A percentile compares a stretch with the other conserved stretches of the same genome.
Evolutionary conservation across 2,329 filamentous ascomycete species (phyloP).

Genomic region (Drechslerella dactyloides): DNA sequence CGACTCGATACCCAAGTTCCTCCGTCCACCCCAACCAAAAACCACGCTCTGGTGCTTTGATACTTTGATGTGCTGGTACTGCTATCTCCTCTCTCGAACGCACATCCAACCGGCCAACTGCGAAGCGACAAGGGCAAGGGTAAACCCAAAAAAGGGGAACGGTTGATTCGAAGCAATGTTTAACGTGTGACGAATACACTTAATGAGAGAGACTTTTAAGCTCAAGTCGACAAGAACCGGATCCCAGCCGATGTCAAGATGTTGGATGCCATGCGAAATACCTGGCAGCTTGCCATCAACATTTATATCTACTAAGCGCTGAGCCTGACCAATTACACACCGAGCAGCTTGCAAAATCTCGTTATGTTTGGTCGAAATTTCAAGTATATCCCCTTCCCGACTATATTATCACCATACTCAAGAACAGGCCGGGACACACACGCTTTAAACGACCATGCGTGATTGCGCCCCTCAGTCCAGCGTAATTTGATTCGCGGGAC

Average conservation of each 20-base stretch:
- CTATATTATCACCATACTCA: background rate
- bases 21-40: background rate
- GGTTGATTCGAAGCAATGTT: too few species aligned
- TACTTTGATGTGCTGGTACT: background rate
- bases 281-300: background rate
- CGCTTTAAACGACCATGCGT: background rate
- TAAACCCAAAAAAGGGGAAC: too few species aligned
- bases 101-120: too few species aligned
- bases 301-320: background rate
- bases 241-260: too few species aligned
- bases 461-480: background rate
- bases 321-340: background rate
- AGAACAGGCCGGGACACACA: background rate
- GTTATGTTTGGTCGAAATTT: background rate
- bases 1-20: conserved; percentile 21
- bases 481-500: conserved; percentile 38
- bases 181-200: too few species aligned
- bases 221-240: too few species aligned
- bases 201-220: too few species aligned
- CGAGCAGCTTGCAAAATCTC: background rate
- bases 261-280: background rate
- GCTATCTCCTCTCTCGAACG: background rate
- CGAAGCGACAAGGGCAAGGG: too few species aligned
- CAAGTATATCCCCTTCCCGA: background rate
- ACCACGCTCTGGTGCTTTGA: background rate